phyloP scores from a whole-genome alignment of 495 filamentous ascomycete species.

The Lasiosphaeria ovina region DNA sequence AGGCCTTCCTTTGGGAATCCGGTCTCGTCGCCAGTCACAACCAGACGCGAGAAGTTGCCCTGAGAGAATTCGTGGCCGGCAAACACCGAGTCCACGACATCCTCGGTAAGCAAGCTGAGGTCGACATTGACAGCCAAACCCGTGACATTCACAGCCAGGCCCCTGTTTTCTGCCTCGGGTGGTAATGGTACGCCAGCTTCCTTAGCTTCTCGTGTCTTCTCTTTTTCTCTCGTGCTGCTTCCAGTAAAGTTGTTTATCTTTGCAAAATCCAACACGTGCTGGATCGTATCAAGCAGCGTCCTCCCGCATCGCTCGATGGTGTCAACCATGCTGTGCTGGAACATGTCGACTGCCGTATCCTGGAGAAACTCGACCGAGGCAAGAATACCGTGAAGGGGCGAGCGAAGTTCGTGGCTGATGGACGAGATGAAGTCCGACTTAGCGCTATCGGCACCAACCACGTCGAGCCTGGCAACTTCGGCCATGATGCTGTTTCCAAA shows the following conservation, averaged over 20 bases:
- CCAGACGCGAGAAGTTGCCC: constrained; percentile 4
- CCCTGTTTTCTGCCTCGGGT: not conserved
- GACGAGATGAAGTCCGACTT: constrained; percentile 72
- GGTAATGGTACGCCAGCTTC: not conserved
- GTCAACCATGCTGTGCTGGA: constrained; percentile 63
- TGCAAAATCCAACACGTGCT: constrained; percentile 42
- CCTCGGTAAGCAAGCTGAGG: constrained; percentile 35
- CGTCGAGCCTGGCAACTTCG: constrained; percentile 53
- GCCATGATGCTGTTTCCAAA: constrained; percentile 62
- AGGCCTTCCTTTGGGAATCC: not conserved
- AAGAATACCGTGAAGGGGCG: constrained; percentile 75
- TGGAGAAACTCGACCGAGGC: constrained; percentile 69
- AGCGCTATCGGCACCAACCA: constrained; percentile 39
- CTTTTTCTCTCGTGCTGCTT: not conserved
- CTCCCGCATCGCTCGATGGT: constrained; percentile 72
- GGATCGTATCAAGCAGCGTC: constrained; percentile 74
- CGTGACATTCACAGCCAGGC: not conserved
- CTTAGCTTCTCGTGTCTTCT: not conserved
- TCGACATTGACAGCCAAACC: not conserved
- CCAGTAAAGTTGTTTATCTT: constrained; percentile 5
- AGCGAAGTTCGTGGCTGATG: constrained; percentile 74
- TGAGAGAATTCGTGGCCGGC: constrained; percentile 6
- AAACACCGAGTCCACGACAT: constrained; percentile 46
- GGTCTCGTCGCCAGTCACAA: not conserved
- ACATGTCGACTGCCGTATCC: constrained; percentile 48